Conservation (phyloP, 1,284 basidiomycete species). For the Peniophora sp. region DNA sequence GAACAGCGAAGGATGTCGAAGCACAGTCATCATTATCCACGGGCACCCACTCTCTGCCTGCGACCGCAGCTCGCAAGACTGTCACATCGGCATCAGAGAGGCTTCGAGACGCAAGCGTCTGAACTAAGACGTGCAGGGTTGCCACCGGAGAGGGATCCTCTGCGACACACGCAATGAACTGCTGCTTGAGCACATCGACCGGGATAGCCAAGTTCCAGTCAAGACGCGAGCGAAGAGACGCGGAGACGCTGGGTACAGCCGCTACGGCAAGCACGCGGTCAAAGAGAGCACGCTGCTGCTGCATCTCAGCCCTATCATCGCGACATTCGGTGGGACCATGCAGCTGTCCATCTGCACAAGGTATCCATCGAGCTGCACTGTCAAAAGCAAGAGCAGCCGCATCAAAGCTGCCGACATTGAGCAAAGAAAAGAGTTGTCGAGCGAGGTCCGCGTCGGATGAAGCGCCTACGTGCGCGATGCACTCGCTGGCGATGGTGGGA, state of each 20-base stretch:
- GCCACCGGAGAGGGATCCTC: neutral
- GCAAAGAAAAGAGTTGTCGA: neutral
- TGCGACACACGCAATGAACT: neutral
- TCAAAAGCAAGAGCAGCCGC: neutral
- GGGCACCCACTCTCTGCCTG: neutral
- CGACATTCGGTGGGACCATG: constrained; percentile 12
- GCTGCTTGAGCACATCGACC: neutral
- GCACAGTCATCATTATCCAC: neutral
- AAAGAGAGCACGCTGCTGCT: constrained; percentile 20
- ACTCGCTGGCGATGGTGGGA: constrained; percentile 20
- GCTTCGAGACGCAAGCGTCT: neutral
- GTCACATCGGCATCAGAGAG: neutral
- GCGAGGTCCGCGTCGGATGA: neutral
- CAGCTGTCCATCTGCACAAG: constrained; percentile 1
- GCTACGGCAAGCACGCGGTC: neutral
- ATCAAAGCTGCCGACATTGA: neutral
- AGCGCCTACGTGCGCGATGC: constrained; percentile 22
- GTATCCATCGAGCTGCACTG: neutral
- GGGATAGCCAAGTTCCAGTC: neutral
- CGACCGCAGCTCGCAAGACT: neutral
- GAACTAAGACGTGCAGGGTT: neutral
- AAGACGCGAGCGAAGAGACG: constrained; percentile 16
- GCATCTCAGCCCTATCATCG: constrained; percentile 15
- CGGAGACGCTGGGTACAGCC: constrained; percentile 13
- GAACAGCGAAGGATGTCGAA: neutral